phyloP scores from a whole-genome alignment of 2,329 filamentous ascomycete species.

The Sphaerulina populicola region DNA sequence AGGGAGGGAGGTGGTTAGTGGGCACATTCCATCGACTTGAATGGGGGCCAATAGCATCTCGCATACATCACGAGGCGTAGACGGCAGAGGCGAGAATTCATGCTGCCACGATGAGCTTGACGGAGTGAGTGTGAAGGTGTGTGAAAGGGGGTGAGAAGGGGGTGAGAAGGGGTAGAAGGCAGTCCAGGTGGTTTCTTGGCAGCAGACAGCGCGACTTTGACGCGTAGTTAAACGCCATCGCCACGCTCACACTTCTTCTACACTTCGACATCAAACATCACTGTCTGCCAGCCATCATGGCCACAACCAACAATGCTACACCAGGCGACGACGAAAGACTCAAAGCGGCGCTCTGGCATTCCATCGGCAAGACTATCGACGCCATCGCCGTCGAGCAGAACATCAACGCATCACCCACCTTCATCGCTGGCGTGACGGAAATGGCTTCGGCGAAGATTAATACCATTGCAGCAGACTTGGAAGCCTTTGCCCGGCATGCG shows the following conservation, averaged over 20 bases:
- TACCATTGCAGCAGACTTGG: conserved; percentile 46
- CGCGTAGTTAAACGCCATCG: conserved; percentile 5
- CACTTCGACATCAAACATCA: neutral
- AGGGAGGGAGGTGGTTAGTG: neutral
- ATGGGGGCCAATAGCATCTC: neutral
- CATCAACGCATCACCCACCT: conserved; percentile 64
- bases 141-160: neutral
- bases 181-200: neutral
- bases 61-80: neutral
- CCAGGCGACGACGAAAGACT: conserved; percentile 51
- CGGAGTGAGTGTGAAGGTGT: neutral
- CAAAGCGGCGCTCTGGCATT: conserved; percentile 77
- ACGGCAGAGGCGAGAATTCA: neutral
- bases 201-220: neutral
- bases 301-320: neutral
- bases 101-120: neutral
- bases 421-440: conserved; percentile 60
- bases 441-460: conserved; percentile 74
- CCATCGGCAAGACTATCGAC: conserved; percentile 80
- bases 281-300: conserved; percentile 9
- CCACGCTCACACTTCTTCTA: neutral
- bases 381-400: conserved; percentile 60
- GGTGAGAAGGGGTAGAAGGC: neutral
- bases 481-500: conserved; percentile 65
- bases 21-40: neutral